Percentiles rank a stretch among this genome's conserved stretches.
phyloP scores from a whole-genome alignment of 2,329 filamentous ascomycete species.

The Curvularia spicifera region DNA sequence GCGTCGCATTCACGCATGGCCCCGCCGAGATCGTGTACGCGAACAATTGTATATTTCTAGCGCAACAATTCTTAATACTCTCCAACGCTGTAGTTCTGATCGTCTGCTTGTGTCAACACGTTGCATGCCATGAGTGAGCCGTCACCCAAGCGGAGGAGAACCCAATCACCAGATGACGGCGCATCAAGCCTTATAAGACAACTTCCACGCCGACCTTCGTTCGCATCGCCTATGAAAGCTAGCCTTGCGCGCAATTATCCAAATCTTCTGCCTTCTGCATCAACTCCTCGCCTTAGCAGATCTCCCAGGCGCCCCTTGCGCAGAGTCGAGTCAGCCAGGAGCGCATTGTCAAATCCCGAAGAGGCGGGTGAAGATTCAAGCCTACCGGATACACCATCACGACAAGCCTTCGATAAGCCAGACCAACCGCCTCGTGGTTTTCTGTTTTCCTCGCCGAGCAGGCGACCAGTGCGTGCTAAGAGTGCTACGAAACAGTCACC shows the following conservation, averaged over 20 bases:
- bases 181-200: slow-evolving; percentile 39
- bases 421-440: slow-evolving; percentile 34
- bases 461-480: slow-evolving; percentile 32
- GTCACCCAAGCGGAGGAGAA: slow-evolving; percentile 45
- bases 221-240: slow-evolving; percentile 50
- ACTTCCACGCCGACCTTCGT: slow-evolving; percentile 46
- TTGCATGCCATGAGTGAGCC: slow-evolving; percentile 39
- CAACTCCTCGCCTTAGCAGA: slow-evolving; percentile 19
- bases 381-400: slow-evolving; percentile 32
- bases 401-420: slow-evolving; percentile 17
- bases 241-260: slow-evolving; percentile 51
- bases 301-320: slow-evolving; percentile 16
- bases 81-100: not conserved
- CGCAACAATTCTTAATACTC: not conserved
- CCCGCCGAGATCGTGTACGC: slow-evolving; percentile 6
- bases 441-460: slow-evolving; percentile 44
- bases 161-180: slow-evolving; percentile 35
- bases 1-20: slow-evolving; percentile 32
- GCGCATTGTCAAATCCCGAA: not conserved
- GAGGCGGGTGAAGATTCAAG: slow-evolving; percentile 25
- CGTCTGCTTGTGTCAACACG: not conserved
- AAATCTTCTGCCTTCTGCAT: slow-evolving; percentile 32
- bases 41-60: slow-evolving; percentile 4
- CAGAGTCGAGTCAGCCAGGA: slow-evolving; percentile 17
- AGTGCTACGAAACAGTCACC: slow-evolving; percentile 24